A percentile compares a stretch with the other conserved stretches of the same genome.
These are phyloP conservation scores for Penicillium sp. DNA, from an alignment of 2,329 filamentous ascomycete genomes.

Conservation along the genomic window DNA sequence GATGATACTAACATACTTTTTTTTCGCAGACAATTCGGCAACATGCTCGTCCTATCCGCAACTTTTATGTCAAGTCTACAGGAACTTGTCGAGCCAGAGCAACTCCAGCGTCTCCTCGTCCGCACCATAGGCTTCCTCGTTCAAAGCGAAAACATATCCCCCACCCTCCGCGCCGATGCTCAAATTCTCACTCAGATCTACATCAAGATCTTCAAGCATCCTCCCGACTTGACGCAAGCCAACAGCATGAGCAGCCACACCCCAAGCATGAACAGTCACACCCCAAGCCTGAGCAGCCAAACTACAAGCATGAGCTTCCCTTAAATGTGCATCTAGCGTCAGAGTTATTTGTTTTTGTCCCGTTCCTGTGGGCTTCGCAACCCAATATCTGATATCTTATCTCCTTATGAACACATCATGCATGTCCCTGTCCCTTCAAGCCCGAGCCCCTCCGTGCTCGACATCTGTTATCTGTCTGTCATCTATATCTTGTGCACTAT, in stretches of 20 bases:
- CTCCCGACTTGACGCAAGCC: not conserved
- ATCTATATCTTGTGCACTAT: constrained; percentile 9
- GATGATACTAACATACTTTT: constrained; percentile 26
- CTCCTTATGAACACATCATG: constrained; percentile 3
- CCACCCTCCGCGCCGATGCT: constrained; percentile 71
- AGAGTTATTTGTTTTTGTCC: not conserved
- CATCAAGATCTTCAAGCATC: constrained; percentile 44
- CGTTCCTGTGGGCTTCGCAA: not conserved
- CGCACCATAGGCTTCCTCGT: constrained; percentile 76
- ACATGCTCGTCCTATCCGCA: constrained; percentile 85
- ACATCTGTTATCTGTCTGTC: not conserved
- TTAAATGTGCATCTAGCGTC: constrained; percentile 9
- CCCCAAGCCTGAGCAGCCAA: constrained; percentile 1
- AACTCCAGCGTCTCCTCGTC: constrained; percentile 62
- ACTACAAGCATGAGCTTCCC: constrained; percentile 3
- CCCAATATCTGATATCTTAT: not conserved
- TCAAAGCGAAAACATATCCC: constrained; percentile 69
- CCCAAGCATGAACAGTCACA: not conserved
- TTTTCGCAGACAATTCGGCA: constrained; percentile 81
- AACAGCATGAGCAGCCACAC: not conserved
- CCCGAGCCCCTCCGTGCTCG: not conserved
- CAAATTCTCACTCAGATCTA: constrained; percentile 65
- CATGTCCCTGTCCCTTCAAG: not conserved
- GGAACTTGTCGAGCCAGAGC: constrained; percentile 56
- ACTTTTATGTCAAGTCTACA: constrained; percentile 69